Conservation (phyloP, 2,329 filamentous ascomycete species). For the Fusarium graminum region DNA sequence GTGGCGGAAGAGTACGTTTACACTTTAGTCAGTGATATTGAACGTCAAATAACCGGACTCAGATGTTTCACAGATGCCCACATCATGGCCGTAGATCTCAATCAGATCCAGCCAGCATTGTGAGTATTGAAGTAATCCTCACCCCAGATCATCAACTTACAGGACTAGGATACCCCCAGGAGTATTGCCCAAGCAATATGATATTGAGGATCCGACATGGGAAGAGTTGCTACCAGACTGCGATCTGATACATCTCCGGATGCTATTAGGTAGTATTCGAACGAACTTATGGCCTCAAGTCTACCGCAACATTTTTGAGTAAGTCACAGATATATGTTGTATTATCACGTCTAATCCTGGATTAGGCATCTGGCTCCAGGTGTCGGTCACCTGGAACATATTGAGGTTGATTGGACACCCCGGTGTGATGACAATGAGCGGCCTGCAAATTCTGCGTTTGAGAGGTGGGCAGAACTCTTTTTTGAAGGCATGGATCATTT, state of each 20-base stretch:
- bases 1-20: slow-evolving; percentile 76
- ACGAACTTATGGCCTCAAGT: slow-evolving; percentile 76
- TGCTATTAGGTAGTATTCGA: slow-evolving; percentile 81
- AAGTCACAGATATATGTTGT: slow-evolving; percentile 49
- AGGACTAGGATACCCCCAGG: slow-evolving; percentile 76
- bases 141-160: slow-evolving; percentile 31
- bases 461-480: slow-evolving; percentile 78
- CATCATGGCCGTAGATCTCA: slow-evolving; percentile 57
- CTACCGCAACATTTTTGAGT: slow-evolving; percentile 78
- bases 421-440: slow-evolving; percentile 76
- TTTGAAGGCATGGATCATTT: slow-evolving; percentile 75
- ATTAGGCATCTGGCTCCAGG: slow-evolving; percentile 80
- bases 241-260: slow-evolving; percentile 86
- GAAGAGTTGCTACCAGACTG: slow-evolving; percentile 63
- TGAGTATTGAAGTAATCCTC: slow-evolving; percentile 42
- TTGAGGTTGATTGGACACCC: slow-evolving; percentile 88
- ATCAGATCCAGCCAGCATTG: slow-evolving; percentile 57
- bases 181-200: slow-evolving; percentile 67
- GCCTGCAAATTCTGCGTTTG: slow-evolving; percentile 67
- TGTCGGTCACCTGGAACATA: slow-evolving; percentile 82
- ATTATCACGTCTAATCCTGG: slow-evolving; percentile 26
- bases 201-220: slow-evolving; percentile 82
- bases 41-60: slow-evolving; percentile 7
- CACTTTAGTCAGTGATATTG: neutral
- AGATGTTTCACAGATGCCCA: slow-evolving; percentile 47